phyloP scores from a whole-genome alignment of 2,329 filamentous ascomycete species.

The Pseudogymnoascus sp. region DNA sequence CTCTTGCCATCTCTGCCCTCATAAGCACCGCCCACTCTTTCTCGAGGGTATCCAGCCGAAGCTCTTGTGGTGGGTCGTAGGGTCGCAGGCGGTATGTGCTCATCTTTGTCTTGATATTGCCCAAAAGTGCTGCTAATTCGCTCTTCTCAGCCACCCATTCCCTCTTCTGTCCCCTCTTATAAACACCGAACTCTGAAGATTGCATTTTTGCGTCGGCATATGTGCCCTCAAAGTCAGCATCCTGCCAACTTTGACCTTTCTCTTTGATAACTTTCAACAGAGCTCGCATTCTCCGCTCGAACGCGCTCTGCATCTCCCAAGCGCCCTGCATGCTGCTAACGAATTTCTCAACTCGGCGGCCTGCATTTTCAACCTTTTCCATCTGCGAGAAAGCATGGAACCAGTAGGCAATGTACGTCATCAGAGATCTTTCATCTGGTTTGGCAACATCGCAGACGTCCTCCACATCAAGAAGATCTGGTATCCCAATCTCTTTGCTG shows the following conservation, averaged over 20 bases:
- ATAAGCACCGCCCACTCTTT: slow-evolving; percentile 72
- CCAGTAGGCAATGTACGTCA: slow-evolving; percentile 99
- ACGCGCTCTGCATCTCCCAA: slow-evolving; percentile 98
- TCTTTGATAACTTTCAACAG: slow-evolving; percentile 66
- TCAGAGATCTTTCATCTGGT: slow-evolving; percentile 90
- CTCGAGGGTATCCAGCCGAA: slow-evolving; percentile 77
- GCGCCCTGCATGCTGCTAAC: slow-evolving; percentile 98
- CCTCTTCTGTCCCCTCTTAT: slow-evolving; percentile 85
- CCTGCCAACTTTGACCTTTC: slow-evolving; percentile 70
- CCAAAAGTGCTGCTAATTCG: slow-evolving; percentile 82
- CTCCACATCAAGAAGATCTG: slow-evolving; percentile 89
- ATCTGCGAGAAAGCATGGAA: slow-evolving; percentile 99
- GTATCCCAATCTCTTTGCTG: slow-evolving; percentile 92
- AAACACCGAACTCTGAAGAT: slow-evolving; percentile 70
- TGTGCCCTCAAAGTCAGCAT: slow-evolving; percentile 78
- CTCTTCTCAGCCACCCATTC: slow-evolving; percentile 98
- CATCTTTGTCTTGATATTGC: slow-evolving; percentile 98
- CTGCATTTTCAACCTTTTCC: slow-evolving; percentile 97
- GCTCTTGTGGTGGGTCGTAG: slow-evolving; percentile 79
- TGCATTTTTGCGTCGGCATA: slow-evolving; percentile 90
- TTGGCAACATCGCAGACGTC: slow-evolving; percentile 95
- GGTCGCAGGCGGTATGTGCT: slow-evolving; percentile 87
- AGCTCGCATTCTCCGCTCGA: slow-evolving; percentile 82
- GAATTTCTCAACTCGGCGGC: slow-evolving; percentile 93
- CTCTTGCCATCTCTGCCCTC: slow-evolving; percentile 76